phyloP scores from a whole-genome alignment of 2,329 filamentous ascomycete species.

The Pseudogymnoascus sp. region DNA sequence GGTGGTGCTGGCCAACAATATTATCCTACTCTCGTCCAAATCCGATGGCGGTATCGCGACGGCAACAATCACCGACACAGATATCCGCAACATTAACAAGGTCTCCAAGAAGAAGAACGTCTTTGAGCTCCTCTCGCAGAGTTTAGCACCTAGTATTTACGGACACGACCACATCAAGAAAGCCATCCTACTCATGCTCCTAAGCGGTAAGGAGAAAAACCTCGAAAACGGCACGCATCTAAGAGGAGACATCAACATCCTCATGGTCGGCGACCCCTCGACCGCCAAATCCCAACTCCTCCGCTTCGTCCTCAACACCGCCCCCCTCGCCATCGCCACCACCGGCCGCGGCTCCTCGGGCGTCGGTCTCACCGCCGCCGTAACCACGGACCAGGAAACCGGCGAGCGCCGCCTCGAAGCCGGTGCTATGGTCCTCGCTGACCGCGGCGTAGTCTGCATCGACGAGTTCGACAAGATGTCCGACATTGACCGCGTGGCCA shows the following conservation, averaged over 20 bases:
- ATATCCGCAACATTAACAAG: constrained; percentile 98
- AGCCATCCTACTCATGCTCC: constrained; percentile 87
- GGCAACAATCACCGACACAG: constrained; percentile 86
- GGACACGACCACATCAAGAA: constrained; percentile 98
- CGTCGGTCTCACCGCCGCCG: constrained; percentile 93
- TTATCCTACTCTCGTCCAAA: constrained; percentile 91
- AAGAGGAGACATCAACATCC: constrained; percentile 96
- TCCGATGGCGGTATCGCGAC: constrained; percentile 90
- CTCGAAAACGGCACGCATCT: constrained; percentile 95
- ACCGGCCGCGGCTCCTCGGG: constrained; percentile 95
- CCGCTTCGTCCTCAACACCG: constrained; percentile 94
- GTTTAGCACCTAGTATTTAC: constrained; percentile 90
- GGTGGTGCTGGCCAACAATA: constrained; percentile 84
- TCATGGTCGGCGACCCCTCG: constrained; percentile 98
- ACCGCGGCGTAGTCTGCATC: constrained; percentile 95
- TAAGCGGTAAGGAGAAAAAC: constrained; percentile 97
- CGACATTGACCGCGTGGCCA: constrained; percentile 92
- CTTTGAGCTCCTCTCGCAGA: constrained; percentile 88
- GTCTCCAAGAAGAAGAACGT: constrained; percentile 89
- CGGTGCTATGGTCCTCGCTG: constrained; percentile 96
- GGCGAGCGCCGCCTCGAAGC: constrained; percentile 91
- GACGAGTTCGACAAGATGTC: constrained; percentile 99
- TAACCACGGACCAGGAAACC: constrained; percentile 95
- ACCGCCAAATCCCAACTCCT: constrained; percentile 98
- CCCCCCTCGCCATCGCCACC: constrained; percentile 90